Conservation (phyloP, 2,329 filamentous ascomycete species). For the Xylaria sp. region DNA sequence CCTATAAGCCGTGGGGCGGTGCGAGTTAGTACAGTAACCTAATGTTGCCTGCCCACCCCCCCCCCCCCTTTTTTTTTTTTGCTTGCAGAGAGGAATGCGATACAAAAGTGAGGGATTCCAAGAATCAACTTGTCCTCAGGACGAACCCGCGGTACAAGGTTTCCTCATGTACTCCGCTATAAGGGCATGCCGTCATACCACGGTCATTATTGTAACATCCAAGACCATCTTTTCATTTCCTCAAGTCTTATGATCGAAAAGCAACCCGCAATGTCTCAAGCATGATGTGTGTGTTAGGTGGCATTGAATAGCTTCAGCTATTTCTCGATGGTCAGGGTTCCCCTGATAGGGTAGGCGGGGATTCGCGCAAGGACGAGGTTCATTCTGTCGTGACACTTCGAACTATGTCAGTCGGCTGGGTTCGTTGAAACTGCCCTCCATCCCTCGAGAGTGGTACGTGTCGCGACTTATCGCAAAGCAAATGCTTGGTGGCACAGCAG, state of each 20-base stretch:
- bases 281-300: neutral
- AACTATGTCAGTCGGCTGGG: constrained; percentile 4
- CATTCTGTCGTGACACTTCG: neutral
- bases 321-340: constrained; percentile 14
- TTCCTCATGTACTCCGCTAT: constrained; percentile 1
- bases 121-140: neutral
- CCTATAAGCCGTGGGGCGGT: neutral
- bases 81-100: neutral
- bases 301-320: constrained; percentile 30
- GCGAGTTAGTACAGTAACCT: neutral
- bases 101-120: neutral
- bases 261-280: constrained; percentile 2
- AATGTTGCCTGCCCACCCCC: constrained; percentile 2
- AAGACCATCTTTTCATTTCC: neutral
- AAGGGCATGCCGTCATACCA: constrained; percentile 1
- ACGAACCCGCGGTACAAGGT: neutral
- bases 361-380: constrained; percentile 23
- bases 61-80: too few relatives aligned
- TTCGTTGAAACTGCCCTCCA: neutral
- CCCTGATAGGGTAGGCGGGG: constrained; percentile 21
- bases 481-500: neutral
- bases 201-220: neutral
- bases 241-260: constrained; percentile 25
- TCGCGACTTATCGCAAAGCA: constrained; percentile 1
- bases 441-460: constrained; percentile 2